Evolutionary conservation across 352 stramenopile species (phyloP), one percentile per base, ranked within the genome.

Genomic region (Elongisporangium anandrum): DNA sequence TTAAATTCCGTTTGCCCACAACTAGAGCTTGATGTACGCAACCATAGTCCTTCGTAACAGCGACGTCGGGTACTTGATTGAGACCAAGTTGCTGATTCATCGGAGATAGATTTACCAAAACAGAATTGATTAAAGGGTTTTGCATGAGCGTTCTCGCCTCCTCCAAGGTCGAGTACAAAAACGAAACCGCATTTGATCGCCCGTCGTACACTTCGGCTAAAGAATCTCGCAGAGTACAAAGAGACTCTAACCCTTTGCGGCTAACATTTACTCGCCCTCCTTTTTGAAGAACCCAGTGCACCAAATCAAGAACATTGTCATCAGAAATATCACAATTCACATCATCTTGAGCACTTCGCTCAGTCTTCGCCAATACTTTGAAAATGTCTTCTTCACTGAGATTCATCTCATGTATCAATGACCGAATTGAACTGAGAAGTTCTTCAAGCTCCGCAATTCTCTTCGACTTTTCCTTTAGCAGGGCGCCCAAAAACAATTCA

Each of bases 391-490:
- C 70, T 22, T 70, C 50, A 21, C 60, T 73, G 45, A 92, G 60
- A 23, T 79, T 68, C 59, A 86, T 63, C 47, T 77, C 68, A 20
- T 63, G 59, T 0, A 83, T 61, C 6, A 87, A 23, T 0, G 67
- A 63, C 3, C 83, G 77, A 26, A 90, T 78, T 26, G 71, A 60
- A n/a, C 60, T 56, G 8, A 82, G 57, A 0, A 65, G 54, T 17
- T 82, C 64, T 51, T 93, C 77, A 29, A 82, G 58, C 52, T 92
- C 77, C 3, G 60, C 60, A 22, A 87, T 60, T 13, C 83, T 77
- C 45, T 76, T 82, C 5, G 71, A 63, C 54, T 92, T 91, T 49
- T 93, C 83, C 45, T 78, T 76, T 20, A 82, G 57, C 39, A 95
- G 65, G 2, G 59, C 60, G 19, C 69, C 77, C 20, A 89, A 41